Percentiles rank a stretch among this genome's conserved stretches.
These are phyloP conservation scores for Botrytis sinoallii DNA, from an alignment of 2,329 filamentous ascomycete genomes.

Conservation along the genomic window DNA sequence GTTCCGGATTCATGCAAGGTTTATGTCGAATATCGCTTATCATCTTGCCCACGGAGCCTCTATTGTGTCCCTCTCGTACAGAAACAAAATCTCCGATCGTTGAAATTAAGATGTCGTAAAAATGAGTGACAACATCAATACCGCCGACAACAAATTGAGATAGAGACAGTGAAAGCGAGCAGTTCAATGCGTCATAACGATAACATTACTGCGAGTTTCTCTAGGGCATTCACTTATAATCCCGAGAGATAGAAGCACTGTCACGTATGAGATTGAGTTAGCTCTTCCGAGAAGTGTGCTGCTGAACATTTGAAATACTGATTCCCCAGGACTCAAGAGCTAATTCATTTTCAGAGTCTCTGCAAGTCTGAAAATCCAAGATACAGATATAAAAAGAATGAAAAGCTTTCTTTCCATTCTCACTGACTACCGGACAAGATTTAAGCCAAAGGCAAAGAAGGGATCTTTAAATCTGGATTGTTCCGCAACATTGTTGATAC, in stretches of 20 bases:
- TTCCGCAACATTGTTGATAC: neutral
- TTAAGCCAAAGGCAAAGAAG: neutral
- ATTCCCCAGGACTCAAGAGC: neutral
- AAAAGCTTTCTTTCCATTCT: neutral
- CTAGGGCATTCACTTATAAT: too few relatives aligned
- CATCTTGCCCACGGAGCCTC: too few relatives aligned
- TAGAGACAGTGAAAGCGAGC: accelerated
- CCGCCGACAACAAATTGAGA: neutral
- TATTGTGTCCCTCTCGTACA: too few relatives aligned
- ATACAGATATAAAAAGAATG: neutral
- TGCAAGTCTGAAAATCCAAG: accelerated
- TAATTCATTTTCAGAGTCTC: too few relatives aligned
- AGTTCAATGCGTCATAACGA: accelerated
- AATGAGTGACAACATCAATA: neutral
- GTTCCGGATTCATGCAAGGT: too few relatives aligned
- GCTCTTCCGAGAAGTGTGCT: accelerated
- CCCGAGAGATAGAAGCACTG: too few relatives aligned
- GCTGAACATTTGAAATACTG: neutral
- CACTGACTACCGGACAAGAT: accelerated
- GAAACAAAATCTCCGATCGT: neutral
- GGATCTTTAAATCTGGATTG: neutral
- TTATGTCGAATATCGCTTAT: too few relatives aligned
- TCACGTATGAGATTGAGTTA: too few relatives aligned
- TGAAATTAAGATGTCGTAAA: accelerated
- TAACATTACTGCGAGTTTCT: too few relatives aligned